A percentile compares a stretch with the other conserved stretches of the same genome.
Evolutionary conservation across 345 rosid genomes (phyloP).

Genomic region (Acer negundo): DNA sequence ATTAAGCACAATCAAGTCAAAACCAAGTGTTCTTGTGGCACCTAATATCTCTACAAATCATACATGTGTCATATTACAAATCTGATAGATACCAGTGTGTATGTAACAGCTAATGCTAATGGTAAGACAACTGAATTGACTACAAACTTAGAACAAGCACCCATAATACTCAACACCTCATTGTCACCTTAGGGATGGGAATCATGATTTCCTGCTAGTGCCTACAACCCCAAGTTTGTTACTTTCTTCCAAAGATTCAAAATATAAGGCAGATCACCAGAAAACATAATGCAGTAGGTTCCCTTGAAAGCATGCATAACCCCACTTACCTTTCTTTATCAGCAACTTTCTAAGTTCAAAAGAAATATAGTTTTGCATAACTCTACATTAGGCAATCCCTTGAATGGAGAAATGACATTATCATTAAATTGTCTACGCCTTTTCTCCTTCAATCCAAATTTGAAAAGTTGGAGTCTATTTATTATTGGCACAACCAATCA

Average conservation of each 20-base stretch:
- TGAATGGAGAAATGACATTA: background rate
- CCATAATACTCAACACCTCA: too few species aligned
- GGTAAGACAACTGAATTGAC: background rate
- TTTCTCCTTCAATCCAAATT: background rate
- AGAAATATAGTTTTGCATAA: background rate
- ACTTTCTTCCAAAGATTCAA: too few species aligned
- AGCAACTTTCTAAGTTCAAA: background rate
- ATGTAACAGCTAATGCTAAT: background rate
- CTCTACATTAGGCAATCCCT: background rate
- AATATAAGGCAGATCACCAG: background rate
- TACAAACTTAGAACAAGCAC: too few species aligned
- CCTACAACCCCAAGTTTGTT: too few species aligned
- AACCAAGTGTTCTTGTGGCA: background rate
- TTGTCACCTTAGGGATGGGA: too few species aligned
- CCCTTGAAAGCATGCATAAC: background rate
- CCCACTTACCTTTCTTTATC: background rate
- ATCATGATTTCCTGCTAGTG: too few species aligned
- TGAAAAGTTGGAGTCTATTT: too few species aligned
- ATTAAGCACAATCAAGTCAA: too few species aligned
- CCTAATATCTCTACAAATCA: background rate
- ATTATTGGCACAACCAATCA: background rate
- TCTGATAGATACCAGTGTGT: background rate
- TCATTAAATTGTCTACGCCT: background rate
- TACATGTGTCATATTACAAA: background rate
- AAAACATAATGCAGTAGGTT: background rate